These are phyloP conservation scores for Bretschneidera sinensis DNA, from an alignment of 345 rosid genomes.

Conservation along the genomic window DNA sequence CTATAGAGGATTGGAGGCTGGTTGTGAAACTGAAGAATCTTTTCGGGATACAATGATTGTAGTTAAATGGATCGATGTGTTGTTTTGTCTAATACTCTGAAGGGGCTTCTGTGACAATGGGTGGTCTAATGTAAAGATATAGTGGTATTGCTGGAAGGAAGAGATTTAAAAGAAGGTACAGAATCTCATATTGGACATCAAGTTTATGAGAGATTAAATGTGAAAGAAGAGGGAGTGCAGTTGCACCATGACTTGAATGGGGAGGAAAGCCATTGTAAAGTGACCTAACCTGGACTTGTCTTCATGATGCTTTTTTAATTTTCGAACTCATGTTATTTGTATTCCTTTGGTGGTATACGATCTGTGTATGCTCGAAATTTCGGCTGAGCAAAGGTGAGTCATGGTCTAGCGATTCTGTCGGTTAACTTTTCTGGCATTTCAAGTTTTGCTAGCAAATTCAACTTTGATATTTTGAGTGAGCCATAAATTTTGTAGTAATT, in stretches of 20 bases:
- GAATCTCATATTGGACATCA: no score
- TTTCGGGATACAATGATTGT: slow-evolving; percentile 53
- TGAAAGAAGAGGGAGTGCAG: background rate
- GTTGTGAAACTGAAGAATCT: slow-evolving; percentile 68
- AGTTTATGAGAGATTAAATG: no score
- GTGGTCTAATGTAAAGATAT: background rate
- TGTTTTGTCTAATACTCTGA: background rate
- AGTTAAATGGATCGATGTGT: background rate
- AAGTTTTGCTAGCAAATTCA: no score
- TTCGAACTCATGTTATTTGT: background rate
- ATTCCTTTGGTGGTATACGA: background rate
- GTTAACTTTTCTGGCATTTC: no score
- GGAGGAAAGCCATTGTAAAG: background rate
- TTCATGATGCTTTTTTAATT: background rate
- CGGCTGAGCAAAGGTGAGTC: background rate
- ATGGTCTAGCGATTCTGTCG: background rate
- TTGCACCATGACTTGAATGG: no score
- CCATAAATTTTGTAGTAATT: background rate
- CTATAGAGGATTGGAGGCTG: slow-evolving; percentile 71
- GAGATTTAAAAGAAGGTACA: no score
- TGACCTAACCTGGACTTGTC: background rate
- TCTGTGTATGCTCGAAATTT: background rate
- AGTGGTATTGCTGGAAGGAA: no score
- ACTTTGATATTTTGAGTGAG: background rate
- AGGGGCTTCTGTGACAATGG: background rate